phyloP scores from a whole-genome alignment of 2,329 filamentous ascomycete species.

The Fusarium sp. region DNA sequence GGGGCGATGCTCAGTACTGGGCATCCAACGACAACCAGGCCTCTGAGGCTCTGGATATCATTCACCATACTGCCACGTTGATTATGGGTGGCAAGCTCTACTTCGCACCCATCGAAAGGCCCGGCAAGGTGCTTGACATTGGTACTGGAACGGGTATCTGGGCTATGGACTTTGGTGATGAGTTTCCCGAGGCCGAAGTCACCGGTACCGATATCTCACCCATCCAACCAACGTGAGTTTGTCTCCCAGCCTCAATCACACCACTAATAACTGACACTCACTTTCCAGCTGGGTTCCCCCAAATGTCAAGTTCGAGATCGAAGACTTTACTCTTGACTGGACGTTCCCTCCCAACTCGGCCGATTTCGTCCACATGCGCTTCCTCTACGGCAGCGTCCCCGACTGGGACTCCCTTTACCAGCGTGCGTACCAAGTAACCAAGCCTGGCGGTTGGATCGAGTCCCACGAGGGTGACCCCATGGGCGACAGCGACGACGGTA shows the following conservation, averaged over 20 bases:
- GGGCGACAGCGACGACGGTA: constrained; percentile 49
- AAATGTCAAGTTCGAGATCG: constrained; percentile 59
- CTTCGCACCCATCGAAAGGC: constrained; percentile 14
- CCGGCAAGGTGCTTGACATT: constrained; percentile 31
- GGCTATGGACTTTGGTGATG: constrained; percentile 62
- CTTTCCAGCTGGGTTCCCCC: constrained; percentile 54
- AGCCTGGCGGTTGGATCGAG: constrained; percentile 66
- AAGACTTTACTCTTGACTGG: constrained; percentile 52
- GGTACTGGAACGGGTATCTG: constrained; percentile 54
- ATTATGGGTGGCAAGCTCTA: constrained; percentile 33
- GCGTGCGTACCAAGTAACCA: constrained; percentile 64
- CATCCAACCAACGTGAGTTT: constrained; percentile 62
- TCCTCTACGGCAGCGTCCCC: constrained; percentile 67
- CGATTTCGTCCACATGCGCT: constrained; percentile 72
- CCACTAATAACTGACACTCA: background rate
- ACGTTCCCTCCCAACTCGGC: constrained; percentile 55
- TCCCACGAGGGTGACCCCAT: constrained; percentile 49
- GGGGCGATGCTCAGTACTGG: constrained; percentile 41
- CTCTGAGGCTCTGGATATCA: constrained; percentile 35
- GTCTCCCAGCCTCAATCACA: accelerated
- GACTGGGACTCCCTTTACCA: constrained; percentile 68
- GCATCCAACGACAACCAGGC: constrained; percentile 38
- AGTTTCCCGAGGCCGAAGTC: constrained; percentile 60
- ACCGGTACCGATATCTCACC: constrained; percentile 69
- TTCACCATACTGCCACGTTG: constrained; percentile 34